Evolutionary conservation across 2,329 filamentous ascomycete species (phyloP), one percentile per base, ranked within the genome.

Genomic region (Alternaria sp.): DNA sequence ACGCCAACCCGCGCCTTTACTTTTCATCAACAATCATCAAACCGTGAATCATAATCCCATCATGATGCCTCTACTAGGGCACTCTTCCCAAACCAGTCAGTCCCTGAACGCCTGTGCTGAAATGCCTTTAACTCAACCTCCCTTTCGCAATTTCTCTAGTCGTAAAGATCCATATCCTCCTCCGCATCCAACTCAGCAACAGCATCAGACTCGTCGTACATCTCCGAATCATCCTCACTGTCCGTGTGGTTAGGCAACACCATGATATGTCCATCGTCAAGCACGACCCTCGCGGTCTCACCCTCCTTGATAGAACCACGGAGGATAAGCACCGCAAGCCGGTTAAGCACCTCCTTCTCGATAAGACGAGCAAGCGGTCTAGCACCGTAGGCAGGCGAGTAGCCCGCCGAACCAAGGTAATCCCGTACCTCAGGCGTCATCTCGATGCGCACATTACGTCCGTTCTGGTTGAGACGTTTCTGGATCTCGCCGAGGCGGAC

Each of bases 321-420:
- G 23, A 99, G 86, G 67, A 99, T 96, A 67, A 98, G 87, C 44
- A 99, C 92, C 2, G 96, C 96, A 67, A 99, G 84, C 54, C 90
- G 90, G 82, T 99, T 99, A 74, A 99, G 89, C 3, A 99, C 93
- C 81, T 99, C 96, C 82, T 96, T 96, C 84, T 99, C 96, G 72
- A 99, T 97, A 63, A 99, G 88, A 57, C 96, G 88, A 18, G 91
- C 89, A 21, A 99, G 84, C 37, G 96, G 96, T 61, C 96, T 88
- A 44, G 96, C 96, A 80, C 96, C 96, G 75, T 99, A 99, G 1
- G 93, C 94, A 1, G 96, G 96, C 14, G 93, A 97, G 84, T 99
- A 99, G 10, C 96, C 96, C 1, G 94, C 92, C 44, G 88, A 89
- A 72, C 94, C 96, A 9, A 99, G 88, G 80, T 97, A 98, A 77